Evolutionary conservation across 2,329 filamentous ascomycete species (phyloP).

Genomic region (Aureobasidium sp.): DNA sequence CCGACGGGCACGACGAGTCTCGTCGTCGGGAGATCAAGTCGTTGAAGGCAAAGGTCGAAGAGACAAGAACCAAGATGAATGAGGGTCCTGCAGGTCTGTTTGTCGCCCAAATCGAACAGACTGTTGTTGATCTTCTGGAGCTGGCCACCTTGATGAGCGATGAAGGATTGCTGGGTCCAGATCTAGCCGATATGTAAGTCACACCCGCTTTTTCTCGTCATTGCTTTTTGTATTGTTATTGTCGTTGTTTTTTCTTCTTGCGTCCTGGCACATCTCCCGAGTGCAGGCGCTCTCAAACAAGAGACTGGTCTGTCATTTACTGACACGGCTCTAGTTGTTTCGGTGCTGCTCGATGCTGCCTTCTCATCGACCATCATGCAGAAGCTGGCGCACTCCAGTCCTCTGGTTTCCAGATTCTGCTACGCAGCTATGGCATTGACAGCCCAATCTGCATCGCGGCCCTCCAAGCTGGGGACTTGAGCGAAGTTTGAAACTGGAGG

Average conservation of each 20-base stretch:
- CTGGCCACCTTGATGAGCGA: conserved; percentile 20
- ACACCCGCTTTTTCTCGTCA: background rate
- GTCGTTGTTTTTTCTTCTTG: background rate
- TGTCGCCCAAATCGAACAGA: conserved; percentile 9
- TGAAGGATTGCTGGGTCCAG: conserved; percentile 19
- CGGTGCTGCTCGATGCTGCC: conserved; percentile 8
- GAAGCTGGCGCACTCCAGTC: background rate
- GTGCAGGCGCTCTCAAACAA: background rate
- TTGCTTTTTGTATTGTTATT: background rate
- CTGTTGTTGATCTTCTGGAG: conserved; percentile 16
- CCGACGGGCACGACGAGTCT: conserved; percentile 15
- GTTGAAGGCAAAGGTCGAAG: background rate
- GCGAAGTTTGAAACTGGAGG: background rate
- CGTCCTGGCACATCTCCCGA: background rate
- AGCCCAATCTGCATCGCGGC: background rate
- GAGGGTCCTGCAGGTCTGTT: background rate
- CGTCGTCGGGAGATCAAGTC: background rate
- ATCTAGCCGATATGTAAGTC: conserved; percentile 15
- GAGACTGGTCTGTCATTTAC: background rate
- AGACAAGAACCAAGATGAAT: background rate
- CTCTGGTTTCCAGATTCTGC: background rate
- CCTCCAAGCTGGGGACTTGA: background rate
- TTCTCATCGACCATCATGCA: background rate
- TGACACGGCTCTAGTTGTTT: conserved; percentile 1
- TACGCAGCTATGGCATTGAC: conserved; percentile 11